Percentiles rank a stretch among this genome's conserved stretches.
Evolutionary conservation across 2,329 filamentous ascomycete genomes (phyloP).

Genomic region (Scopulariopsis brevicaulis): DNA sequence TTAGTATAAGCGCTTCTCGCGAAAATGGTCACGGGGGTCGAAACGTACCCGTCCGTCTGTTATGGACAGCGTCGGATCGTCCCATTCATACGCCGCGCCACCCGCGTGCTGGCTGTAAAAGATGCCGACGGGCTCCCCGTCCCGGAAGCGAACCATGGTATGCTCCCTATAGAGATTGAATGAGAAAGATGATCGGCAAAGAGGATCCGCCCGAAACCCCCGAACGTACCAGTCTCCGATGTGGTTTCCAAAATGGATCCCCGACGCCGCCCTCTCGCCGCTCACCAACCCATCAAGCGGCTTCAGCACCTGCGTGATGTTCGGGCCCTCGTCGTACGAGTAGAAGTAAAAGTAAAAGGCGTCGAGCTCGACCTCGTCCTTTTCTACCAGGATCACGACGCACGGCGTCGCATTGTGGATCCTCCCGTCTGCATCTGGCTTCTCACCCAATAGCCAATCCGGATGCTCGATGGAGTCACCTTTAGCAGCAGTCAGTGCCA

Average conservation of each 20-base stretch:
- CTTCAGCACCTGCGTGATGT: conserved; percentile 15
- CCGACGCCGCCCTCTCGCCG: not conserved
- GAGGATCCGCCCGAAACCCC: too few species aligned
- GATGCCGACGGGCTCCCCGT: conserved; percentile 13
- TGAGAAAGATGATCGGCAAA: not conserved
- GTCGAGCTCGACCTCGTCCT: conserved; percentile 9
- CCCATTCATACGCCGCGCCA: conserved; percentile 16
- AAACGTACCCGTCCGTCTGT: conserved; percentile 14
- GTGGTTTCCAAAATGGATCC: conserved; percentile 12
- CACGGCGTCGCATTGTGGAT: conserved; percentile 14
- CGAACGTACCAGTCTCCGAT: conserved; percentile 14
- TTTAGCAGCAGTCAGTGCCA: conserved; percentile 16
- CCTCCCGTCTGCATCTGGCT: conserved; percentile 11
- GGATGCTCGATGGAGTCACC: conserved; percentile 13
- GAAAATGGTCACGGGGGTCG: not conserved
- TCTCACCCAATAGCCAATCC: conserved; percentile 13
- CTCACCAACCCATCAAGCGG: conserved; percentile 12
- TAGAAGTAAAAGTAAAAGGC: conserved; percentile 22
- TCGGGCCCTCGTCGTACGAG: conserved; percentile 16
- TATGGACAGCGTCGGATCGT: conserved; percentile 12
- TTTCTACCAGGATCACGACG: conserved; percentile 15
- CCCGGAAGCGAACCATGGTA: conserved; percentile 18
- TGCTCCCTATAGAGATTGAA: conserved; percentile 14
- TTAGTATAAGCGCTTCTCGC: not conserved
- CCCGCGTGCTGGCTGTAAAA: conserved; percentile 17